These are phyloP conservation scores for Skeletonema costatum DNA, from an alignment of 108 stramenopile species.

Conservation along the genomic window DNA sequence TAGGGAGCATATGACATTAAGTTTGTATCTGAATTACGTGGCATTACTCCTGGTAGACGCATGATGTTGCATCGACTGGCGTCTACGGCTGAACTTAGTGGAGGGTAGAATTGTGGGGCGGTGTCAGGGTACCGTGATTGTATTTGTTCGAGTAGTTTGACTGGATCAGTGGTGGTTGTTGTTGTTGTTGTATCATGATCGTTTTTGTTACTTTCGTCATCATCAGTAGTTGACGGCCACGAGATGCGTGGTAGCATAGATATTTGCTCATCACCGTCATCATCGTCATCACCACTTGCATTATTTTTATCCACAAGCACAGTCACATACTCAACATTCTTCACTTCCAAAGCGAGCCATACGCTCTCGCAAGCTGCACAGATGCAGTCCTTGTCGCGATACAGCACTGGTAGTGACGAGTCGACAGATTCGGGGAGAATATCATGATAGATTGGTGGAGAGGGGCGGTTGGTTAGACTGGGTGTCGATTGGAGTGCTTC, in stretches of 20 bases:
- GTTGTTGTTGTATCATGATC: not conserved
- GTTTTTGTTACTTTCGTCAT: not conserved
- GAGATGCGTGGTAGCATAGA: not conserved
- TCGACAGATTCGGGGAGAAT: not conserved
- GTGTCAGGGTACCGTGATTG: slow-evolving; percentile 23
- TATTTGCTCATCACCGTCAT: not conserved
- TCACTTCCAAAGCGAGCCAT: slow-evolving; percentile 40
- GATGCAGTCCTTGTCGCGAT: slow-evolving; percentile 31
- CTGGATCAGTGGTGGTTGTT: slow-evolving; percentile 16
- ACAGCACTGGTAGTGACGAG: slow-evolving; percentile 13
- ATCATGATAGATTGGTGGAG: slow-evolving; percentile 20
- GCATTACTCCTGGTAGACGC: slow-evolving; percentile 29
- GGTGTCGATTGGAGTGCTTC: slow-evolving; percentile 18
- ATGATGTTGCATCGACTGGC: slow-evolving; percentile 14
- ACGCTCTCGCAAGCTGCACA: slow-evolving; percentile 29
- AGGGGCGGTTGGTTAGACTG: not conserved
- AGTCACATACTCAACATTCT: slow-evolving; percentile 30
- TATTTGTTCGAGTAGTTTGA: slow-evolving; percentile 41
- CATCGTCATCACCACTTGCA: not conserved
- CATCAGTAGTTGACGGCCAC: slow-evolving; percentile 1
- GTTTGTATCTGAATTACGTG: slow-evolving; percentile 22
- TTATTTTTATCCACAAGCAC: slow-evolving; percentile 22
- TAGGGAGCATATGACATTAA: slow-evolving; percentile 6
- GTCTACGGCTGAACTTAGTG: slow-evolving; percentile 25
- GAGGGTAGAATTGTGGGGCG: slow-evolving; percentile 30